These are phyloP conservation scores for Colletotrichum sp. DNA, from an alignment of 2,329 filamentous ascomycete species.

Conservation along the genomic window DNA sequence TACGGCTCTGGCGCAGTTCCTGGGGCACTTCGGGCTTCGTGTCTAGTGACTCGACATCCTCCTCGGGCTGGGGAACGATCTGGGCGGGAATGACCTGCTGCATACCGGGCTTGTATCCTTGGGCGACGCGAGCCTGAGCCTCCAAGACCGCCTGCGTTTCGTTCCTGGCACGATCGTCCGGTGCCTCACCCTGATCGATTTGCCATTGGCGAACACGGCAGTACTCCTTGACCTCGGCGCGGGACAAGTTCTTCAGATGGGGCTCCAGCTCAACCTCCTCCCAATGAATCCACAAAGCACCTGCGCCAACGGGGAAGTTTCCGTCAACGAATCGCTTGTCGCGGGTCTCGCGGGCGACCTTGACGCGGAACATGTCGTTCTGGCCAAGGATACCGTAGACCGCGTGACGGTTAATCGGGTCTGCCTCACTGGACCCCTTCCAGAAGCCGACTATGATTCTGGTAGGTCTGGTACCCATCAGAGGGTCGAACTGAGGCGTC, in stretches of 20 bases:
- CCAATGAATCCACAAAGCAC: constrained; percentile 67
- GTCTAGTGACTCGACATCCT: constrained; percentile 15
- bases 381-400: constrained; percentile 67
- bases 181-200: constrained; percentile 57
- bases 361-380: constrained; percentile 70
- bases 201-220: constrained; percentile 66
- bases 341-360: constrained; percentile 64
- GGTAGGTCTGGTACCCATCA: constrained; percentile 60
- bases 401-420: constrained; percentile 60
- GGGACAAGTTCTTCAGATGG: constrained; percentile 55
- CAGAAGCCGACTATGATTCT: constrained; percentile 65
- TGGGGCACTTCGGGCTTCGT: constrained; percentile 24
- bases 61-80: constrained; percentile 22
- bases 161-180: constrained; percentile 53
- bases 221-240: constrained; percentile 68
- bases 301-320: constrained; percentile 65
- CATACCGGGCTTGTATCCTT: constrained; percentile 26
- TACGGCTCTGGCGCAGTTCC: constrained; percentile 50
- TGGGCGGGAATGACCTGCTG: not conserved
- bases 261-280: constrained; percentile 65
- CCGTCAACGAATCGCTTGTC: constrained; percentile 63
- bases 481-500: constrained; percentile 37
- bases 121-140: constrained; percentile 49
- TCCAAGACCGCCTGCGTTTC: constrained; percentile 57
- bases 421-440: constrained; percentile 55